phyloP scores from a whole-genome alignment of 495 filamentous ascomycete genomes.

The Penicillium egyptiacum region DNA sequence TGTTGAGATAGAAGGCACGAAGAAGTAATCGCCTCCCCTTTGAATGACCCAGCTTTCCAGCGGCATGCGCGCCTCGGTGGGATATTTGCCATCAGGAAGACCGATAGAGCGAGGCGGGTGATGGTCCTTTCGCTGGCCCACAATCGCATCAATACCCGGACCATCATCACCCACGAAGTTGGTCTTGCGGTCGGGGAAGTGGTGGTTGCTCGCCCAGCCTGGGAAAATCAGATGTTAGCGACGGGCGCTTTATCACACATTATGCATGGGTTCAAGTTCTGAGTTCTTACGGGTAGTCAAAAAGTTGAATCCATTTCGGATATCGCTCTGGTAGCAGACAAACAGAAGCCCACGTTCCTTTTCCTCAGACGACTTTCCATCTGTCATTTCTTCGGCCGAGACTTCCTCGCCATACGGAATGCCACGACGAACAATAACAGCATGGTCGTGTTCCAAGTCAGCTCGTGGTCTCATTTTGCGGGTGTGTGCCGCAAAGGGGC shows the following conservation, averaged over 20 bases:
- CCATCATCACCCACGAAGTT: slow-evolving; percentile 9
- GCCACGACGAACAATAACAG: slow-evolving; percentile 33
- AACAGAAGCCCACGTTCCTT: slow-evolving; percentile 25
- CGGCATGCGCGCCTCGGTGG: slow-evolving; percentile 8
- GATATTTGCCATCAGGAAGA: slow-evolving; percentile 13
- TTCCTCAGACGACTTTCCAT: neutral
- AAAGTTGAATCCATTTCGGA: slow-evolving; percentile 30
- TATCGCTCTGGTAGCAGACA: slow-evolving; percentile 27
- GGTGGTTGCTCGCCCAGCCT: slow-evolving; percentile 29
- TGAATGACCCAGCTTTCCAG: slow-evolving; percentile 22
- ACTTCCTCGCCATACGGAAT: slow-evolving; percentile 30
- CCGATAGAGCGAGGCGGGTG: slow-evolving; percentile 19
- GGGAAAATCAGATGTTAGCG: neutral
- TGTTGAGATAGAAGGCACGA: slow-evolving; percentile 20
- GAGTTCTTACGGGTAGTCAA: slow-evolving; percentile 22
- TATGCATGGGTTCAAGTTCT: neutral
- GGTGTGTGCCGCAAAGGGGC: slow-evolving; percentile 39
- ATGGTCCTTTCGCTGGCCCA: slow-evolving; percentile 22
- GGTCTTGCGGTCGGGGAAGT: slow-evolving; percentile 18
- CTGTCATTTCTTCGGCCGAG: slow-evolving; percentile 10
- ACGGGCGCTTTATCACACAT: neutral
- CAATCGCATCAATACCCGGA: slow-evolving; percentile 24
- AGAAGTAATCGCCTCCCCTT: slow-evolving; percentile 28
- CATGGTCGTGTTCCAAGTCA: slow-evolving; percentile 21
- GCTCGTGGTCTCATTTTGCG: slow-evolving; percentile 37